Percentiles rank a stretch among this genome's conserved stretches.
Conservation (phyloP, 306 rosid species). For the Lotus japonicus region DNA sequence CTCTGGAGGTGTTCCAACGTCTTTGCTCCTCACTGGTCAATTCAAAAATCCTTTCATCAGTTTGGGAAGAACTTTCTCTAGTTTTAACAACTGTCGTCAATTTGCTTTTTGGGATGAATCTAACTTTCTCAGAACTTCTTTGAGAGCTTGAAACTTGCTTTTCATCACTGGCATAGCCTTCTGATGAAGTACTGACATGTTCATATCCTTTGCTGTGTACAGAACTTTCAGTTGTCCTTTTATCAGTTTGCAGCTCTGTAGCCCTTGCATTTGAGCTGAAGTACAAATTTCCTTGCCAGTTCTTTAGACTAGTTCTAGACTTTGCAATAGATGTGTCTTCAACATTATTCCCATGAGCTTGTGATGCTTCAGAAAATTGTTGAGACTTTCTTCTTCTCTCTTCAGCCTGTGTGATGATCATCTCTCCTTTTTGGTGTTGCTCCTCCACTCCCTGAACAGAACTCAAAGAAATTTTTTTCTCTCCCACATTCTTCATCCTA, state of each 20-base stretch:
- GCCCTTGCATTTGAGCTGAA: conserved; percentile 29
- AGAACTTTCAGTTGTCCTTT: conserved; percentile 35
- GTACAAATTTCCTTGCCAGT: conserved; percentile 30
- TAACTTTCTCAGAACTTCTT: conserved; percentile 30
- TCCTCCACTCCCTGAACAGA: conserved; percentile 40
- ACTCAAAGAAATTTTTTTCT: conserved; percentile 24
- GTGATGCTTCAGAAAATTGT: conserved; percentile 43
- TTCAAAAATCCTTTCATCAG: conserved; percentile 38
- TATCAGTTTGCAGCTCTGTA: conserved; percentile 22
- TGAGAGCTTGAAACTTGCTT: conserved; percentile 34
- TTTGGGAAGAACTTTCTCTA: conserved; percentile 43
- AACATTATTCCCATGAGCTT: conserved; percentile 24
- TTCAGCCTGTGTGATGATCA: conserved; percentile 18
- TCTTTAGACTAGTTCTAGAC: conserved; percentile 36
- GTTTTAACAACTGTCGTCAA: conserved; percentile 30
- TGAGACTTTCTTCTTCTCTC: conserved; percentile 35
- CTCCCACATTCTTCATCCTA: conserved; percentile 29
- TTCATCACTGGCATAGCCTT: conserved; percentile 34
- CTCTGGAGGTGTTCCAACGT: conserved; percentile 19
- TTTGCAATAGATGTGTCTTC: conserved; percentile 29
- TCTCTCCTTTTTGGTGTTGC: conserved; percentile 35
- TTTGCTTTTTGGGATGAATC: conserved; percentile 33
- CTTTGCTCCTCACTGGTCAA: conserved; percentile 29
- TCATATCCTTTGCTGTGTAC: conserved; percentile 43
- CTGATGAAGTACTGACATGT: conserved; percentile 26